Evolutionary conservation across 140 eudicot species (phyloP).

Genomic region (Flaveria floridana): DNA sequence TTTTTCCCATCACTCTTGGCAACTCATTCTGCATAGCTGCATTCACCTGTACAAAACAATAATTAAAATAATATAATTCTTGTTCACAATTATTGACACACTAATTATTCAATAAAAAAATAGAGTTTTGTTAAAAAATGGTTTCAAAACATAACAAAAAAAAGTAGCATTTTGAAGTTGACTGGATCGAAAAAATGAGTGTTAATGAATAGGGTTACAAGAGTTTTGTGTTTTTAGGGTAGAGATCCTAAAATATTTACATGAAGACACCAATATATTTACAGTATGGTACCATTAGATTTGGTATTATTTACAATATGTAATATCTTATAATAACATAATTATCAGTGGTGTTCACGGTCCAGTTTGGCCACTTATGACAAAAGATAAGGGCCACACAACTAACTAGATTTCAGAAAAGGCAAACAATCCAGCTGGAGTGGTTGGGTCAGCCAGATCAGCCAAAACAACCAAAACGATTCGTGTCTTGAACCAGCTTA

Average conservation of each 20-base stretch:
- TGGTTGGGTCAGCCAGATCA: neutral
- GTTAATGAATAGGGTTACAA: neutral
- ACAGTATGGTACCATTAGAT: neutral
- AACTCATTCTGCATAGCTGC: slow-evolving; percentile 71
- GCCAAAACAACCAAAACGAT: neutral
- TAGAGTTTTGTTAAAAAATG: neutral
- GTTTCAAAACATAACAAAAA: neutral
- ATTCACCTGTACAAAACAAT: slow-evolving; percentile 54
- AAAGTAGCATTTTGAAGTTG: neutral
- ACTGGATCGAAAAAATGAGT: neutral
- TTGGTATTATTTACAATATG: neutral
- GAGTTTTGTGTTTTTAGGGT: neutral
- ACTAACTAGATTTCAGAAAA: neutral
- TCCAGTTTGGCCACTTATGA: neutral
- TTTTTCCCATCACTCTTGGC: slow-evolving; percentile 76
- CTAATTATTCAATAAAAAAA: neutral
- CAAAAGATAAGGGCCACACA: neutral
- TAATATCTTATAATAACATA: too few relatives aligned
- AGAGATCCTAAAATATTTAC: neutral
- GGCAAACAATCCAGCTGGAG: neutral
- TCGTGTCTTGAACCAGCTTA: neutral
- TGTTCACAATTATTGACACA: neutral
- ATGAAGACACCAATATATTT: neutral
- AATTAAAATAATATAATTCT: neutral
- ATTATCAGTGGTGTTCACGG: neutral